A percentile compares a stretch with the other conserved stretches of the same genome.
phyloP scores from a whole-genome alignment of 345 rosid species.

The Zanthoxylum bungeanum region DNA sequence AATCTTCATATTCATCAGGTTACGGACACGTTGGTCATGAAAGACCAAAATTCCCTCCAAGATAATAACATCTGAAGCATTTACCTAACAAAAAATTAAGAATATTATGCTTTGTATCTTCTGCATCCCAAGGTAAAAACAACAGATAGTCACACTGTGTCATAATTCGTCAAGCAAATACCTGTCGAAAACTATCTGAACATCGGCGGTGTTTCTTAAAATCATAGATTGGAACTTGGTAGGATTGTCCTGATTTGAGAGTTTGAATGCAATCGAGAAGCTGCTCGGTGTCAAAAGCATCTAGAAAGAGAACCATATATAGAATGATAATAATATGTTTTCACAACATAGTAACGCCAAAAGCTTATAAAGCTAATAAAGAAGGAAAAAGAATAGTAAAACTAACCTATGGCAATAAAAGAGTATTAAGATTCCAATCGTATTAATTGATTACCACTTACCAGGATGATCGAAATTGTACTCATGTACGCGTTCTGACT shows the following conservation, averaged over 20 bases:
- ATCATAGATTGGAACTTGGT: conserved; percentile 91
- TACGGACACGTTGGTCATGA: conserved; percentile 87
- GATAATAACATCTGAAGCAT: conserved; percentile 97
- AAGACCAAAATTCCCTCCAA: conserved; percentile 96
- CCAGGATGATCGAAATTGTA: conserved; percentile 99
- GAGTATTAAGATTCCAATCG: neutral
- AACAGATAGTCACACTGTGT: neutral
- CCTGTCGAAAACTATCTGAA: conserved; percentile 92
- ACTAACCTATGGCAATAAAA: neutral
- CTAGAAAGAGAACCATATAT: conserved; percentile 27
- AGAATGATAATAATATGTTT: neutral
- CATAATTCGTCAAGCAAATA: conserved; percentile 11
- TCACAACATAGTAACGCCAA: neutral
- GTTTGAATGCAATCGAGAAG: conserved; percentile 73
- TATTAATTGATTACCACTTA: conserved; percentile 13
- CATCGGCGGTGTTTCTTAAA: conserved; percentile 82
- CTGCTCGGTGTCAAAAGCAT: conserved; percentile 98
- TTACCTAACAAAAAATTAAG: conserved; percentile 50
- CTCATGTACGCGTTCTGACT: conserved; percentile 74
- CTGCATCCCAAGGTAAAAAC: neutral
- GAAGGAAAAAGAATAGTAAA: neutral
- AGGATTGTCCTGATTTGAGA: conserved; percentile 74
- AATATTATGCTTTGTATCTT: neutral
- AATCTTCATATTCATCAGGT: conserved; percentile 94
- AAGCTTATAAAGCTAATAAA: neutral